Conservation (phyloP, 2,329 filamentous ascomycete species). For the Clathrospora elynae region DNA sequence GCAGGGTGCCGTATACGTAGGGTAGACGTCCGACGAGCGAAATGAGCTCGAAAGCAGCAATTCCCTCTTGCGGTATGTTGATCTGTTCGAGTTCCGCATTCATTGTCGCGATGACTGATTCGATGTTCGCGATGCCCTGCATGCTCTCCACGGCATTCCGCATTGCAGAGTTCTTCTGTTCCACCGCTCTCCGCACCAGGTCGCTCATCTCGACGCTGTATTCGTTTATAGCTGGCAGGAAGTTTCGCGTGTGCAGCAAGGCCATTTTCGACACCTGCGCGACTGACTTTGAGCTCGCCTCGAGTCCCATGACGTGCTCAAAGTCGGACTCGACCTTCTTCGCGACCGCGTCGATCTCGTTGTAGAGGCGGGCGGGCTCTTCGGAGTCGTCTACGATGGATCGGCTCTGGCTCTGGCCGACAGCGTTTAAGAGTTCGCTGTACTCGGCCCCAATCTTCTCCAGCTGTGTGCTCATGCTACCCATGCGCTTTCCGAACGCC, state of each 20-base stretch:
- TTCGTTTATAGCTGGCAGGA: conserved; percentile 64
- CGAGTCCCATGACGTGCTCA: conserved; percentile 72
- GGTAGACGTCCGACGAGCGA: conserved; percentile 82
- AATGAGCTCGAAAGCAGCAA: conserved; percentile 80
- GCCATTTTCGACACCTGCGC: conserved; percentile 68
- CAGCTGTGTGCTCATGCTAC: conserved; percentile 50
- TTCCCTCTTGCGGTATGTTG: conserved; percentile 73
- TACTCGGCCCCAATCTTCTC: conserved; percentile 51
- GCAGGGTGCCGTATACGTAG: conserved; percentile 84
- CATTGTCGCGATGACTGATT: conserved; percentile 72
- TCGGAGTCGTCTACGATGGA: conserved; percentile 63
- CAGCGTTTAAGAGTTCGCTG: conserved; percentile 52
- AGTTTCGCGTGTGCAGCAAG: conserved; percentile 65
- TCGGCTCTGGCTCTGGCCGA: conserved; percentile 55
- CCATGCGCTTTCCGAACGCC: conserved; percentile 64
- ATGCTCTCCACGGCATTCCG: conserved; percentile 73
- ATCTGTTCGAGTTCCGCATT: conserved; percentile 74
- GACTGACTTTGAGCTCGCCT: conserved; percentile 68
- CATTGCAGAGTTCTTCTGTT: conserved; percentile 71
- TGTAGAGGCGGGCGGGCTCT: conserved; percentile 71
- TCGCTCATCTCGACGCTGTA: conserved; percentile 62
- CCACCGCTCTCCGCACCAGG: conserved; percentile 57
- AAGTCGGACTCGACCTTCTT: conserved; percentile 89
- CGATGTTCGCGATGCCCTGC: conserved; percentile 80
- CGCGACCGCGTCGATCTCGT: conserved; percentile 84